phyloP scores from a whole-genome alignment of 192 early-diverging fungal genomes.

The Helicostylum pulchrum region DNA sequence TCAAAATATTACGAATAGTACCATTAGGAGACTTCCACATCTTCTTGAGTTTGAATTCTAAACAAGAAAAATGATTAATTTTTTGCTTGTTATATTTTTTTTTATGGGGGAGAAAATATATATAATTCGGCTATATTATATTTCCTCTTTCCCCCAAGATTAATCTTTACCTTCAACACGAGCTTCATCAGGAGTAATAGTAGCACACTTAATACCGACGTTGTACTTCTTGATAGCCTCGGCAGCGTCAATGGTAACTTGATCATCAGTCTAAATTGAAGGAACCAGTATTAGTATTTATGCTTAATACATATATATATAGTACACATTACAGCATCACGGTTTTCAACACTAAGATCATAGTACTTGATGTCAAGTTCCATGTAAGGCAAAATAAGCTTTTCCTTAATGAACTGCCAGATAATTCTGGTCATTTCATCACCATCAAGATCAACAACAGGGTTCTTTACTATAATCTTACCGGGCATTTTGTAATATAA shows the following conservation, averaged over 20 bases:
- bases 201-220: slow-evolving; percentile 98
- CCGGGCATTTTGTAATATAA: background rate
- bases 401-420: slow-evolving; percentile 93
- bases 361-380: slow-evolving; percentile 95
- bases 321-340: slow-evolving; percentile 56
- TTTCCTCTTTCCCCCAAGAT: too few species aligned
- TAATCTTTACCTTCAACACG: slow-evolving; percentile 69
- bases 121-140: background rate
- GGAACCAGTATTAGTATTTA: background rate
- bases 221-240: slow-evolving; percentile 97
- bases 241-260: slow-evolving; percentile 93
- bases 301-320: background rate
- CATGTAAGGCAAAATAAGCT: slow-evolving; percentile 84
- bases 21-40: slow-evolving; percentile 99
- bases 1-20: slow-evolving; percentile 94
- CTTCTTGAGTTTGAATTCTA: slow-evolving; percentile 92
- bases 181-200: slow-evolving; percentile 94
- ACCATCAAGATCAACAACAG: slow-evolving; percentile 86
- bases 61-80: background rate
- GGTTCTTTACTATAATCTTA: slow-evolving; percentile 73
- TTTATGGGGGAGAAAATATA: background rate
- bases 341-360: slow-evolving; percentile 89
- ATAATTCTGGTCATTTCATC: slow-evolving; percentile 99
- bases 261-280: slow-evolving; percentile 71
- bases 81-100: background rate